Percentiles rank a stretch among this genome's conserved stretches.
Conservation (phyloP, 352 stramenopile species). For the Globisporangium irregulare region DNA sequence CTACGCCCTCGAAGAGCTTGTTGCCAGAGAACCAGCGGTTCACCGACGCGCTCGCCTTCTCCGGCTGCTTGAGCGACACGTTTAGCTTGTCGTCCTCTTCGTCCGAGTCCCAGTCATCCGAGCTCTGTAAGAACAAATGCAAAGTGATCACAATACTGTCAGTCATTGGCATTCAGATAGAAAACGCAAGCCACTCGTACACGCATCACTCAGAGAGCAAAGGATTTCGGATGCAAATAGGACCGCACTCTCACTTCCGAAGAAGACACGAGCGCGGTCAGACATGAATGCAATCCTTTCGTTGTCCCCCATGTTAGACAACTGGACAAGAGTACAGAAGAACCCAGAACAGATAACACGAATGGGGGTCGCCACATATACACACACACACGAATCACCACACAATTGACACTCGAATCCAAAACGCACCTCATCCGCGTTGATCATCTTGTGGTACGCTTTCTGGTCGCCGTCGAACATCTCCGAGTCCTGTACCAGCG, state of each 20-base stretch:
- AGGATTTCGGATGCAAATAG: slow-evolving; percentile 75
- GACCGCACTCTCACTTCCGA: slow-evolving; percentile 39
- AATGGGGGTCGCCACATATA: slow-evolving; percentile 47
- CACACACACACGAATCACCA: slow-evolving; percentile 16
- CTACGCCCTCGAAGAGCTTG: slow-evolving; percentile 75
- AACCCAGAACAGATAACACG: slow-evolving; percentile 91
- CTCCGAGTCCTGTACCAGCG: slow-evolving; percentile 70
- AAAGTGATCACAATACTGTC: background rate
- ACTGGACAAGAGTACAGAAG: slow-evolving; percentile 88
- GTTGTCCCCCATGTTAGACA: slow-evolving; percentile 89
- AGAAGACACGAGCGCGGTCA: slow-evolving; percentile 48
- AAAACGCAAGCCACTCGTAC: slow-evolving; percentile 3
- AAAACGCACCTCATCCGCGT: slow-evolving; percentile 77
- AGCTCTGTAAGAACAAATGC: slow-evolving; percentile 57
- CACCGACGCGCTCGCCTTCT: slow-evolving; percentile 72
- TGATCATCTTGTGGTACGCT: slow-evolving; percentile 86
- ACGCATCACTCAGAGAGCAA: slow-evolving; percentile 6
- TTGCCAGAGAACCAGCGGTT: slow-evolving; percentile 85
- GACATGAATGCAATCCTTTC: slow-evolving; percentile 80
- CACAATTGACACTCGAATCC: slow-evolving; percentile 10
- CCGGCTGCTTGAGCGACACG: slow-evolving; percentile 72
- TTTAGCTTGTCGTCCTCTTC: slow-evolving; percentile 61
- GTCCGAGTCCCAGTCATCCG: slow-evolving; percentile 62
- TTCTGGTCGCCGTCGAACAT: slow-evolving; percentile 83
- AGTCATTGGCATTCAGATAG: background rate